These are phyloP conservation scores for Amanita exitialis DNA, from an alignment of 768 basidiomycete genomes.

Conservation along the genomic window DNA sequence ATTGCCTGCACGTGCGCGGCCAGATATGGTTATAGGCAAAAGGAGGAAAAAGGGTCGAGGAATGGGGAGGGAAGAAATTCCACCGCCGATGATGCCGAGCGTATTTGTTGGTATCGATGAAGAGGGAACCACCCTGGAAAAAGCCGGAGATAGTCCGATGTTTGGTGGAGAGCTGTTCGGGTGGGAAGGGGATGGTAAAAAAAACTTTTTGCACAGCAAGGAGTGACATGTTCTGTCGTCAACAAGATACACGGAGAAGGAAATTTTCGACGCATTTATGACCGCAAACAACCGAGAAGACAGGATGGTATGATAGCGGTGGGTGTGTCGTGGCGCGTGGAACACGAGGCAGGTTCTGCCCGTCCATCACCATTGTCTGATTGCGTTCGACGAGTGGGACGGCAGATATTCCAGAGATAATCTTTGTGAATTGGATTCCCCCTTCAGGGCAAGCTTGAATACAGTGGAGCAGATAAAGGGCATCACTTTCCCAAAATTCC, in stretches of 20 bases:
- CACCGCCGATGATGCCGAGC: neutral
- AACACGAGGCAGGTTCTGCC: neutral
- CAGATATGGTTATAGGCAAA: neutral
- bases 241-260: neutral
- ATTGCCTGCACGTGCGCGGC: neutral
- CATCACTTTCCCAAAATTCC: neutral
- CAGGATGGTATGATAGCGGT: too few species aligned
- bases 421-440: neutral
- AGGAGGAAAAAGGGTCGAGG: neutral
- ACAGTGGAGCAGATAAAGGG: neutral
- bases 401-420: neutral
- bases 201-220: neutral
- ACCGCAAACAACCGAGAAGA: neutral
- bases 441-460: neutral
- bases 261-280: conserved; percentile 1
- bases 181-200: neutral
- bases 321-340: too few species aligned
- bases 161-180: neutral
- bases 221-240: neutral
- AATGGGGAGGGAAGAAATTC: neutral
- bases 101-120: neutral
- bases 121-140: neutral
- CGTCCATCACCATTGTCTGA: conserved; percentile 1
- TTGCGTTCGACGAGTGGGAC: neutral
- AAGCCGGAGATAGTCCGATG: neutral